Base-by-base conservation (phyloP, 2,329 filamentous ascomycete genomes). In the Beauveria rudraprayagi region DNA sequence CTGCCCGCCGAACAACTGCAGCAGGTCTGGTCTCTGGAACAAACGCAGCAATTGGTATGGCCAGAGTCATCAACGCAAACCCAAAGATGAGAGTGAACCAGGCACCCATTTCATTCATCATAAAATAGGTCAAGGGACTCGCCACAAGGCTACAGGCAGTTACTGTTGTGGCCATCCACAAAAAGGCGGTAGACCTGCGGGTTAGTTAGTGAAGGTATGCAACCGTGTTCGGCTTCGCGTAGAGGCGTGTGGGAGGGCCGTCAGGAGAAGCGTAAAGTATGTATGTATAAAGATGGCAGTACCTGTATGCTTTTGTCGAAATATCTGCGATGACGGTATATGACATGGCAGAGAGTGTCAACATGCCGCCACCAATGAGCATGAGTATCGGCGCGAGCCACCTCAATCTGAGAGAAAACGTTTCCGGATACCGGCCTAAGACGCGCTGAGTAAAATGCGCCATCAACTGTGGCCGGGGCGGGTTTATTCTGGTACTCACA, bases 301-400 rank as follows among this genome's bases (percentile, higher is more conserved):
- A 44, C 57, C 61, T 62, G 53, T 60, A 43, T 16, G 7, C 50
- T 30, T 62, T 14, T 26, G 50, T 52, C 11, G 58, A 51, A 24
- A 51, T 48, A 46, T 64, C 63, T 60, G 60, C 60, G 9, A 63
- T 52, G 26, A 66, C 63, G 11, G 66, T 62, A 44, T 61, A 67
- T 9, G 63, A 43, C 59, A 67, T 63, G 24, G 63, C 63, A 10
- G 56, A 60, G 37, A 64, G 62, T 37, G 66, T 64, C 19, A 57
- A 48, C 7, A 63, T 26, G 11, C 66, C 65, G 50, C 66, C 66
- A 16, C 66, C 63, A 28, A 67, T 56, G 37, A 67, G 62, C 28
- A 54, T 56, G 46, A 66, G 64, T 14, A 64, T n/a, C 11, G 64
- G 55, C 3, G 58, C 48, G 19, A 61, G 34, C 66, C 64, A 67